These are phyloP conservation scores for Chlamydomonas sp. DNA, from an alignment of 139 green algal genomes.

Conservation along the genomic window DNA sequence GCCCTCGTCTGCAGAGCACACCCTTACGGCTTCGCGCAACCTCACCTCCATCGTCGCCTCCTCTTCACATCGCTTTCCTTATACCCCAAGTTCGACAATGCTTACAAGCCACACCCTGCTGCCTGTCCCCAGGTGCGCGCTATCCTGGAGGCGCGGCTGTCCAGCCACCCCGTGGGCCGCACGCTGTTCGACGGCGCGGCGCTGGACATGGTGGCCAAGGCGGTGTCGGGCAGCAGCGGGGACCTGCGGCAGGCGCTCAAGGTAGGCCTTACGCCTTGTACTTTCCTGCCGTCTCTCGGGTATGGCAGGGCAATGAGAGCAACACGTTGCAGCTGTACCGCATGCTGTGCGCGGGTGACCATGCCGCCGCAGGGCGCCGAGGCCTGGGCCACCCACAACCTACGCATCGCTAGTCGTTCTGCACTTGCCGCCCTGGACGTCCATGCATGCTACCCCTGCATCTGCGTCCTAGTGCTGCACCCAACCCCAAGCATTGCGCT, in stretches of 20 bases:
- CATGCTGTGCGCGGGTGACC: too few species aligned
- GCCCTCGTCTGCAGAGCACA: neutral
- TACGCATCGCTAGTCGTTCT: too few species aligned
- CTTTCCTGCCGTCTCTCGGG: too few species aligned
- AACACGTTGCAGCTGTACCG: too few species aligned
- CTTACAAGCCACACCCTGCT: neutral
- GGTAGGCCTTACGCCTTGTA: neutral
- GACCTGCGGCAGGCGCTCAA: conserved; percentile 53
- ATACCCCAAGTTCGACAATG: neutral
- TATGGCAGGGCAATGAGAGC: too few species aligned
- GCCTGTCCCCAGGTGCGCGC: conserved; percentile 31
- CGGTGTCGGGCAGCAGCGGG: conserved; percentile 45
- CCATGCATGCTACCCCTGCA: too few species aligned
- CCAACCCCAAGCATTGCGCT: neutral
- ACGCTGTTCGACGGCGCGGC: conserved; percentile 52
- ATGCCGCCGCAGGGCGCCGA: too few species aligned
- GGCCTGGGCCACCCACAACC: too few species aligned
- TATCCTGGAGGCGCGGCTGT: conserved; percentile 48
- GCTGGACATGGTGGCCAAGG: conserved; percentile 57
- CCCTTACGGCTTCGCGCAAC: neutral
- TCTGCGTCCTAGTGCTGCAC: neutral
- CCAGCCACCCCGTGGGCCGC: conserved; percentile 27
- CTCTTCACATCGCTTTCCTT: neutral
- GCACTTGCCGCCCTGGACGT: too few species aligned
- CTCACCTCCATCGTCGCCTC: neutral